phyloP scores from a whole-genome alignment of 371 early-diverging fungal genomes.

The Rhizopus stolonifer region DNA sequence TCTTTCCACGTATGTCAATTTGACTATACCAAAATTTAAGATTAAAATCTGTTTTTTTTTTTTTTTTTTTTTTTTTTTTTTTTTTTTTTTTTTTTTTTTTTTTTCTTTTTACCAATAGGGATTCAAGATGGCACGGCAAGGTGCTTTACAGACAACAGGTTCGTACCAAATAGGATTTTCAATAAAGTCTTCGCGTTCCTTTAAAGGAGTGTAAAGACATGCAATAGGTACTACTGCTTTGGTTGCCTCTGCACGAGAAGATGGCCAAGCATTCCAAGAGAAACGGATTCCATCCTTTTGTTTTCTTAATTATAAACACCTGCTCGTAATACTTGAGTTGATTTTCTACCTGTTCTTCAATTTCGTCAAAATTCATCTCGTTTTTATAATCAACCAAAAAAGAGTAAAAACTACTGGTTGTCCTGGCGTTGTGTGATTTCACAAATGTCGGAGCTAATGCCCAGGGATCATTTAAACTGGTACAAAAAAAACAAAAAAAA shows the following conservation, averaged over 20 bases:
- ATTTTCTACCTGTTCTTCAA: conserved; percentile 69
- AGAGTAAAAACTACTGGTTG: not conserved
- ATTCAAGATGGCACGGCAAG: conserved; percentile 96
- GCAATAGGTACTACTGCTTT: conserved; percentile 97
- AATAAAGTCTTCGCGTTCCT: conserved; percentile 81
- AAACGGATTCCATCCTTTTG: conserved; percentile 88
- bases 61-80: conserved; percentile 15
- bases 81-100: not conserved
- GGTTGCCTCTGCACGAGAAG: conserved; percentile 90
- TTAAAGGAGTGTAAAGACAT: conserved; percentile 96
- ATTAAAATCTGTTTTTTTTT: not conserved
- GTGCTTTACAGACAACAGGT: conserved; percentile 96
- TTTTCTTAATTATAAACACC: not conserved
- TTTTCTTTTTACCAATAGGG: conserved; percentile 84
- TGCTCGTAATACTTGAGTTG: not conserved
- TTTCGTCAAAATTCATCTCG: conserved; percentile 83
- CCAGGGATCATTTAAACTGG: too few species aligned
- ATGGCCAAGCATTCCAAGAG: conserved; percentile 99
- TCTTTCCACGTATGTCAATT: conserved; percentile 90
- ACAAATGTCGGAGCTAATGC: not conserved
- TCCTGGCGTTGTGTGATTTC: not conserved
- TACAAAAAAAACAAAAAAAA: too few species aligned
- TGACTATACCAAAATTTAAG: conserved; percentile 55
- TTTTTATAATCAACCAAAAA: not conserved
- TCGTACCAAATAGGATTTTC: conserved; percentile 88